Conservation (phyloP, 305 asterid genomes). For the Ruellia speciosa region DNA sequence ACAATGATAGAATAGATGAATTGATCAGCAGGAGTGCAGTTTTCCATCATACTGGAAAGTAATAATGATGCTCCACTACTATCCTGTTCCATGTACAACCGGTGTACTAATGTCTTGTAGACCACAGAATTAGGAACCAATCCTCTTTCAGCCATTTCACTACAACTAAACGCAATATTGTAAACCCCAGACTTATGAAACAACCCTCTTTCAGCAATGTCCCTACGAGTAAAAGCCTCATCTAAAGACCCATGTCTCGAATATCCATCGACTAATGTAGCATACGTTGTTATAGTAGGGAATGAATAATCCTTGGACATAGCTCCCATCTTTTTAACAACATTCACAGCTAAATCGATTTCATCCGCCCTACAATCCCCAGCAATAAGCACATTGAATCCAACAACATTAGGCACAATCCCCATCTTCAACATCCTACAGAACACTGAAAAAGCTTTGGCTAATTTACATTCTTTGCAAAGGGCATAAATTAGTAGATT, state of each 20-base stretch:
- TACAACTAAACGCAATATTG: too few species aligned
- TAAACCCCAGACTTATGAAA: slow-evolving; percentile 49
- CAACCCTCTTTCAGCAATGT: slow-evolving; percentile 50
- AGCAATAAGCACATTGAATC: slow-evolving; percentile 62
- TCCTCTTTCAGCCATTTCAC: slow-evolving; percentile 46
- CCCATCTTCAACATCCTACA: slow-evolving; percentile 62
- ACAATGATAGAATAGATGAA: slow-evolving; percentile 45
- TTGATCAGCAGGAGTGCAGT: slow-evolving; percentile 35
- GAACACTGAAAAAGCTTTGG: slow-evolving; percentile 53
- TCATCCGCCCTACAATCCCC: slow-evolving; percentile 51
- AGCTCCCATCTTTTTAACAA: slow-evolving; percentile 34
- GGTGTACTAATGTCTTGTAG: slow-evolving; percentile 53
- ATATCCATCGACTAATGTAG: slow-evolving; percentile 66
- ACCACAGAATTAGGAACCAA: slow-evolving; percentile 46
- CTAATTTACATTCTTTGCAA: slow-evolving; percentile 46
- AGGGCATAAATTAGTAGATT: slow-evolving; percentile 54
- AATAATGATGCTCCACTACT: slow-evolving; percentile 39
- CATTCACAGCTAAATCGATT: slow-evolving; percentile 42
- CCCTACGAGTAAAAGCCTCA: slow-evolving; percentile 48
- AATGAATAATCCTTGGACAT: slow-evolving; percentile 38
- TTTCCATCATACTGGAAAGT: slow-evolving; percentile 57
- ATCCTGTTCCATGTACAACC: slow-evolving; percentile 62
- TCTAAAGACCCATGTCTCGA: slow-evolving; percentile 45
- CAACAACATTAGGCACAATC: slow-evolving; percentile 48
- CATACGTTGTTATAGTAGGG: slow-evolving; percentile 60